Percentiles rank a stretch among this genome's conserved stretches.
Conservation (phyloP, 2,329 filamentous ascomycete species). For the Stenocarpella maydis region DNA sequence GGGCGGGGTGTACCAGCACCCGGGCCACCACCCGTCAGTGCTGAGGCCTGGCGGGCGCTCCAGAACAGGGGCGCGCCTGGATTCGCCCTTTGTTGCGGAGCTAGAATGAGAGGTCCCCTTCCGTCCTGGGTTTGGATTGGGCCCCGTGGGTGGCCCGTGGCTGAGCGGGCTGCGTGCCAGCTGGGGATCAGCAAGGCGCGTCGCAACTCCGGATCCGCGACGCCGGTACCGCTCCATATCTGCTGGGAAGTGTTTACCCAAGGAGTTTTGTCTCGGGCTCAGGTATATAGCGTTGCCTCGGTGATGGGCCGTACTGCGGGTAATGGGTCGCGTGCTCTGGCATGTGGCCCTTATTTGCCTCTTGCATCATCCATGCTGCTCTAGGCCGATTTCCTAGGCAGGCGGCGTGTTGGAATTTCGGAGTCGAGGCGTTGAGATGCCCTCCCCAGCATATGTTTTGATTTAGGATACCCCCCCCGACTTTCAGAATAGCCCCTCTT, state of each 20-base stretch:
- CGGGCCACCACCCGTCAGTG: slow-evolving; percentile 11
- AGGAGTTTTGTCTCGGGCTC: not conserved
- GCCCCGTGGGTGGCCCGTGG: not conserved
- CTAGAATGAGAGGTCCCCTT: slow-evolving; percentile 23
- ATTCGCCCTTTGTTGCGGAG: slow-evolving; percentile 30
- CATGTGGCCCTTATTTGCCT: not conserved
- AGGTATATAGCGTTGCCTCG: slow-evolving; percentile 14
- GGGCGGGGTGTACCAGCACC: not conserved
- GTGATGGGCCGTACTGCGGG: not conserved
- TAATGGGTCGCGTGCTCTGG: not conserved
- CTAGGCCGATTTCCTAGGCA: not conserved
- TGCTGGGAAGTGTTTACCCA: not conserved
- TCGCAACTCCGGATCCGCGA: not conserved
- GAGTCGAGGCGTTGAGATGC: not conserved
- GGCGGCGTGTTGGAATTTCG: not conserved
- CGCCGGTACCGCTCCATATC: not conserved
- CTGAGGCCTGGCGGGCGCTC: slow-evolving; percentile 30
- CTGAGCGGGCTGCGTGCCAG: not conserved
- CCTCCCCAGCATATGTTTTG: not conserved
- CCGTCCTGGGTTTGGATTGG: too few species aligned
- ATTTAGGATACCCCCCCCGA: slow-evolving; percentile 12
- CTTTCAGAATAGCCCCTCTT: not conserved
- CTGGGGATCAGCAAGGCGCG: not conserved
- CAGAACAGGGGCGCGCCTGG: slow-evolving; percentile 14
- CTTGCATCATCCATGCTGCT: not conserved